phyloP scores from a whole-genome alignment of 2,329 filamentous ascomycete species.

The Parastagonospora nodorum region DNA sequence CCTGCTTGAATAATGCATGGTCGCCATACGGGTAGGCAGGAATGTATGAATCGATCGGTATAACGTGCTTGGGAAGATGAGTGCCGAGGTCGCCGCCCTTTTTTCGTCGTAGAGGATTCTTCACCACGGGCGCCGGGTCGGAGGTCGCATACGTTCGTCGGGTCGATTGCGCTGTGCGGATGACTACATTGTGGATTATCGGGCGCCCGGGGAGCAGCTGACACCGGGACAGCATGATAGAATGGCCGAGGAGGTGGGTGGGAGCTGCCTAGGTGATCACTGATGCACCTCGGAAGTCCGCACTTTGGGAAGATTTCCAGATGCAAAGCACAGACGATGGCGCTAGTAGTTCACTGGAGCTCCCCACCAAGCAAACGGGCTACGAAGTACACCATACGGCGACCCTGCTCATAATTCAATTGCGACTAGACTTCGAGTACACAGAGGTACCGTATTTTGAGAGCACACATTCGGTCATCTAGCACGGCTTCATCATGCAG shows the following conservation, averaged over 20 bases:
- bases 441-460: too few relatives aligned
- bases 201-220: slow-evolving; percentile 37
- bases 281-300: slow-evolving; percentile 25
- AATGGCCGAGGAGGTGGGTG: slow-evolving; percentile 2
- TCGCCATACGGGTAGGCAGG: slow-evolving; percentile 73
- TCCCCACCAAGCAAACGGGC: neutral
- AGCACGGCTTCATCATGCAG: slow-evolving; percentile 20
- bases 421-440: too few relatives aligned
- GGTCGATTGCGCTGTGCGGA: slow-evolving; percentile 18
- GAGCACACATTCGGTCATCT: too few relatives aligned
- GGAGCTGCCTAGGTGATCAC: neutral
- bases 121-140: slow-evolving; percentile 15
- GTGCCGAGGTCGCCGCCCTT: slow-evolving; percentile 43
- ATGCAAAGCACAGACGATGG: slow-evolving; percentile 3
- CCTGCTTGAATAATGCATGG: slow-evolving; percentile 76
- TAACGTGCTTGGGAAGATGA: slow-evolving; percentile 42
- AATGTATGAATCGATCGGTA: slow-evolving; percentile 34
- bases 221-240: slow-evolving; percentile 34
- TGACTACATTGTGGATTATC: slow-evolving; percentile 7
- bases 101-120: slow-evolving; percentile 33
- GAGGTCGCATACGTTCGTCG: slow-evolving; percentile 37
- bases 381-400: too few relatives aligned
- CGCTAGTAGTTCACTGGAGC: slow-evolving; percentile 1
- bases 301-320: slow-evolving; percentile 22
- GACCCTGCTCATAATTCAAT: neutral